Conservation (phyloP, 1,284 basidiomycete species). For the Farysia itapuensis region DNA sequence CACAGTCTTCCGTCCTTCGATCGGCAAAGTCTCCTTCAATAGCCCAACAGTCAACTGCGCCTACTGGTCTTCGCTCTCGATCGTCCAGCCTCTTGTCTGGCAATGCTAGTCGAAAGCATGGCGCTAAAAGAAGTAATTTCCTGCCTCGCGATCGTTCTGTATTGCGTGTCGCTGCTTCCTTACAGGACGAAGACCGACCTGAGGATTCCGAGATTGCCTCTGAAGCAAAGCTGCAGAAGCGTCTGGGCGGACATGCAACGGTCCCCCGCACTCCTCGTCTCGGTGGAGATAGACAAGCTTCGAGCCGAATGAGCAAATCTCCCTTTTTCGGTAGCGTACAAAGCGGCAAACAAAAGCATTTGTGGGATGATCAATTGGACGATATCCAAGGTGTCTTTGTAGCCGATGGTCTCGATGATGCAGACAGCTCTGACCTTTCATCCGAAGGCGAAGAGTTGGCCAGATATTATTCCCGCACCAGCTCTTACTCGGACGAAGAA, state of each 20-base stretch:
- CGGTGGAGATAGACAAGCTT: neutral
- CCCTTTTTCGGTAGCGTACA: conserved; percentile 13
- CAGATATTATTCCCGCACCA: conserved; percentile 32
- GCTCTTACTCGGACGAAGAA: conserved; percentile 18
- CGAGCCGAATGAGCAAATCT: conserved; percentile 4
- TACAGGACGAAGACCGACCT: conserved; percentile 48
- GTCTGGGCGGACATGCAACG: conserved; percentile 29
- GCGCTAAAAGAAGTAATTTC: conserved; percentile 25
- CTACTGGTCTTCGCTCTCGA: conserved; percentile 9
- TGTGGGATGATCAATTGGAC: conserved; percentile 40
- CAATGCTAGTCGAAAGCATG: conserved; percentile 27
- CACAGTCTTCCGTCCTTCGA: conserved; percentile 1
- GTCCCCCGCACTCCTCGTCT: conserved; percentile 29
- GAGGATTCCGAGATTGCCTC: conserved; percentile 53
- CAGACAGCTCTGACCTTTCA: conserved; percentile 18
- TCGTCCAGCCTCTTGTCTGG: conserved; percentile 17
- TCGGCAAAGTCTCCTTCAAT: conserved; percentile 11
- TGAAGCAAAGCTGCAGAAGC: conserved; percentile 53
- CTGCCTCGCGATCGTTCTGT: conserved; percentile 40
- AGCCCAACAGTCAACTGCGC: conserved; percentile 11
- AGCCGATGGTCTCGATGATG: conserved; percentile 19
- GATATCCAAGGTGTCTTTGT: conserved; percentile 32
- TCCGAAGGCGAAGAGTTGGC: conserved; percentile 29
- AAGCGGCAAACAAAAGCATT: conserved; percentile 10
- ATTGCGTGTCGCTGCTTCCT: conserved; percentile 48